Evolutionary conservation across 305 asterid species (phyloP), one percentile per base, ranked within the genome.

Genomic region (Salvia sclarea): DNA sequence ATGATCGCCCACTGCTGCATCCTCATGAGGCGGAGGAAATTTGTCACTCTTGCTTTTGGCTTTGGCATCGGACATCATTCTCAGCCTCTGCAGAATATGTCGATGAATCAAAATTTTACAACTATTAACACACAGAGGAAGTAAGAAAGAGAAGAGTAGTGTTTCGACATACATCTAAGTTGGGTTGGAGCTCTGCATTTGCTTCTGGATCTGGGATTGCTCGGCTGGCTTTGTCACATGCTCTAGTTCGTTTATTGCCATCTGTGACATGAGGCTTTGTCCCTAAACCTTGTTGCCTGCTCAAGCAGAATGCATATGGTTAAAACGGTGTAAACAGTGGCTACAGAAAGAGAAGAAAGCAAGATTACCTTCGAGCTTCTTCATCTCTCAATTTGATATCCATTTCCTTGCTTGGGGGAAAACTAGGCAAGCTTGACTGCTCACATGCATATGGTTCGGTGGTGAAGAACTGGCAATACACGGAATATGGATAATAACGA

Each of bases 21-120:
- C 98, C 56, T 88, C 91, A 79, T 92, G 98, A 0, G 98, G 98
- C 3, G 98, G 98, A 14, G 98, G 98, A 66, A 92, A 89, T 69
- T 87, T 92, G 66, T 89, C 98, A 9, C 95, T 86, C 83, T 84
- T 89, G 77, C 95, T 82, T 88, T 83, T 87, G 16, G 81, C 80
- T 64, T 83, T 84, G 20, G 77, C 79, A 66, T 83, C 83, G 49
- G 89, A 68, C 81, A 83, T 78, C 20, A 77, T 61, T 78, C 96
- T 82, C 89, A 88, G 69, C 74, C 89, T 83, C 98, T 92, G 91
- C 69, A 83, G 6, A 70, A 43, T 24, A 40, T 6, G 2, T 25
- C 30, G 4, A 2, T 2, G 4, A 4, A 1, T 25, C 4, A 25
- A 4, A 25, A 25, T 2, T 25, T 25, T 2, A 4, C 4, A 25